Conservation (phyloP, 208 protist genomes). For the Trypanosoma cruzi region DNA sequence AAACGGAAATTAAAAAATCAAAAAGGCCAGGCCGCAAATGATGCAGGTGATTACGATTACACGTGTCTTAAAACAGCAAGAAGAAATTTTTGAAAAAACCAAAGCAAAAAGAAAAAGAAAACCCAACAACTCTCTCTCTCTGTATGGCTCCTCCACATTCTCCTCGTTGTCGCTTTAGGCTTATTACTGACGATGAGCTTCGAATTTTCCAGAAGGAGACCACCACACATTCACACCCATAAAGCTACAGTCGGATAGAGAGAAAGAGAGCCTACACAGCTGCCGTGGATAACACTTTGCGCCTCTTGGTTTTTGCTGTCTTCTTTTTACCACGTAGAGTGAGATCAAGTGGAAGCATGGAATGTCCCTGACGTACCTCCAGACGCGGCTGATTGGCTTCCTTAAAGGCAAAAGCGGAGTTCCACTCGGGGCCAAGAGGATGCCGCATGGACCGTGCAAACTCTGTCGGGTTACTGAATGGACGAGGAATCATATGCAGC, state of each 20-base stretch:
- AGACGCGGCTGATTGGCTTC: conserved; percentile 82
- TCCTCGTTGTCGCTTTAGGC: neutral
- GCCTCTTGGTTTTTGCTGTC: conserved; percentile 65
- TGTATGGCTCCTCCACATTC: neutral
- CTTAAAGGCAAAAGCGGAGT: conserved; percentile 79
- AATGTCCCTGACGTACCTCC: conserved; percentile 79
- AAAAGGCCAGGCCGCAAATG: neutral
- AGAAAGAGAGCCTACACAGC: neutral
- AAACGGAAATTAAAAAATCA: neutral
- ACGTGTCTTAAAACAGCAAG: neutral
- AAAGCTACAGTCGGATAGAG: neutral
- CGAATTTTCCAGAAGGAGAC: neutral
- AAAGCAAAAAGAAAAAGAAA: neutral
- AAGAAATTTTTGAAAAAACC: neutral
- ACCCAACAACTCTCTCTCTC: neutral
- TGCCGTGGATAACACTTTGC: conserved; percentile 43
- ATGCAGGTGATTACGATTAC: neutral
- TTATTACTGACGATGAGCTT: neutral
- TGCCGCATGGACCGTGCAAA: conserved; percentile 92
- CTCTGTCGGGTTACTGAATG: conserved; percentile 90
- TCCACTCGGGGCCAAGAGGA: conserved; percentile 91
- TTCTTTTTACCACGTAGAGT: conserved; percentile 61
- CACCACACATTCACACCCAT: neutral
- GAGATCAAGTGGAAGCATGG: conserved; percentile 78
- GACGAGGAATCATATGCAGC: conserved; percentile 90